These are phyloP conservation scores for Lathyrus sativus DNA, from an alignment of 306 rosid genomes.

Conservation along the genomic window DNA sequence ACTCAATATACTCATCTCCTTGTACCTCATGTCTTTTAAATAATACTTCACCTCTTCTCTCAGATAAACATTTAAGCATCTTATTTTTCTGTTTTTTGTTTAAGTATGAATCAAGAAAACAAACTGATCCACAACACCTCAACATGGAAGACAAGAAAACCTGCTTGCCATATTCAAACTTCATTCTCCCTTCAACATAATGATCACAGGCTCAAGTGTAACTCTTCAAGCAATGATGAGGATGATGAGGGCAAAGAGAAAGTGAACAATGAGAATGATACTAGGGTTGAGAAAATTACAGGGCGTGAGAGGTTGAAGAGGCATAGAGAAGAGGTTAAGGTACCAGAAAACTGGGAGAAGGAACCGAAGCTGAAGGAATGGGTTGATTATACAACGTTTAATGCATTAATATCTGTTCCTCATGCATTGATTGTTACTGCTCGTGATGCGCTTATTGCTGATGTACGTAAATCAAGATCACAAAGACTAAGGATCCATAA, in stretches of 20 bases:
- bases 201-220: conserved; percentile 16
- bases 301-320: conserved; percentile 64
- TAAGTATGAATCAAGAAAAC: conserved; percentile 39
- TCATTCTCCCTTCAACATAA: conserved; percentile 38
- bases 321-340: conserved; percentile 57
- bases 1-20: conserved; percentile 39
- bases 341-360: conserved; percentile 68
- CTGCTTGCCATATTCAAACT: conserved; percentile 18
- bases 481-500: conserved; percentile 49
- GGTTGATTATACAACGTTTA: conserved; percentile 58
- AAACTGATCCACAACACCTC: neutral
- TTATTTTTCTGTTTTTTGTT: neutral
- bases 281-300: conserved; percentile 20
- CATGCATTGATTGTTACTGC: conserved; percentile 50
- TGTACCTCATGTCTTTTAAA: neutral
- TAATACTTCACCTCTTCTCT: conserved; percentile 3
- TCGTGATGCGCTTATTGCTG: conserved; percentile 64
- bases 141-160: conserved; percentile 13
- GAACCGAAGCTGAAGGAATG: conserved; percentile 63
- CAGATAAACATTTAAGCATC: conserved; percentile 20
- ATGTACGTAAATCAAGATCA: conserved; percentile 47
- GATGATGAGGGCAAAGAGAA: neutral
- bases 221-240: neutral
- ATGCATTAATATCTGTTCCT: conserved; percentile 51
- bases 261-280: conserved; percentile 2